A percentile compares a stretch with the other conserved stretches of the same genome.
phyloP scores from a whole-genome alignment of 306 rosid genomes.

The Cotoneaster glaucophyllus region DNA sequence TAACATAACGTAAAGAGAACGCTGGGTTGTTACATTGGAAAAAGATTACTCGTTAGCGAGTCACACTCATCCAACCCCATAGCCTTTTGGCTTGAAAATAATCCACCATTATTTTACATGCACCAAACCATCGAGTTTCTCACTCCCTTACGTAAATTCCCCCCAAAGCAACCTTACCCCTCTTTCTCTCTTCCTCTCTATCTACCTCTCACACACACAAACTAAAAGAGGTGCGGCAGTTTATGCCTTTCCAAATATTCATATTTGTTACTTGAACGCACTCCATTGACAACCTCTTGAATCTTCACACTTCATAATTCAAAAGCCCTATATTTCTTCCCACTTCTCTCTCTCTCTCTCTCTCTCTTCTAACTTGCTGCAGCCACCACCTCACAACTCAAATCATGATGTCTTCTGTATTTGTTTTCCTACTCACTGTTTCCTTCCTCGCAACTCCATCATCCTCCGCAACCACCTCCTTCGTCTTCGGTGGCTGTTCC shows the following conservation, averaged over 20 bases:
- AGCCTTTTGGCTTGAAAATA: background rate
- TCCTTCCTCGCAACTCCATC: slow-evolving; percentile 30
- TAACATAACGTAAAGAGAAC: background rate
- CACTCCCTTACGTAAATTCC: slow-evolving; percentile 50
- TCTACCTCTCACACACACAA: background rate
- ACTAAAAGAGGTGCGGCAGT: background rate
- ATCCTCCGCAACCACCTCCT: slow-evolving; percentile 29
- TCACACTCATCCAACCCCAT: slow-evolving; percentile 2
- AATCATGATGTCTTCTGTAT: slow-evolving; percentile 22
- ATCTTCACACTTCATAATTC: background rate
- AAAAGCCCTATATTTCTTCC: background rate
- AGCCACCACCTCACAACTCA: background rate
- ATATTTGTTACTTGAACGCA: background rate
- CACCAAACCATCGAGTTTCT: slow-evolving; percentile 16
- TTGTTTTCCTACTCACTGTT: slow-evolving; percentile 10
- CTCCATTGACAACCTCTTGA: background rate
- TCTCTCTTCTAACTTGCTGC: background rate
- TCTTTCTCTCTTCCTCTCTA: background rate
- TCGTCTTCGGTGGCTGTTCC: slow-evolving; percentile 79
- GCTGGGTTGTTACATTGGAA: background rate
- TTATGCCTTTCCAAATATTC: background rate
- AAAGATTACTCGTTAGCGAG: background rate
- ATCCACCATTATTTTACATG: background rate
- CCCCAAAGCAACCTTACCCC: slow-evolving; percentile 27
- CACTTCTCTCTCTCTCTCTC: background rate